Conservation (phyloP, 345 rosid species). For the Linum tenue region DNA sequence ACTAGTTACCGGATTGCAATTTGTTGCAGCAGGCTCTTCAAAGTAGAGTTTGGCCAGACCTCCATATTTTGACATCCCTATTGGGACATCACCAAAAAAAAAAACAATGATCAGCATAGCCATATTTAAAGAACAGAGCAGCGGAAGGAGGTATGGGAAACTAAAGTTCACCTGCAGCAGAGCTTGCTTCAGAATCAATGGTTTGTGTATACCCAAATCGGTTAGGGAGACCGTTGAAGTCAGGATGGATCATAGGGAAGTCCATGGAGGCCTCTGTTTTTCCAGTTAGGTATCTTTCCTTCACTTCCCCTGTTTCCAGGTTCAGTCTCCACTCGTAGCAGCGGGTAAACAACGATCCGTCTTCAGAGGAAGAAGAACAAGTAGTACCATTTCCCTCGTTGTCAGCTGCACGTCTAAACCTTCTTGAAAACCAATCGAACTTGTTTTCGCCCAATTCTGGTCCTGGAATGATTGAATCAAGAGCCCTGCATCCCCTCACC, state of each 20-base stretch:
- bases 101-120: too few species aligned
- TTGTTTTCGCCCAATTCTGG: slow-evolving; percentile 25
- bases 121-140: too few species aligned
- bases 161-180: slow-evolving; percentile 2
- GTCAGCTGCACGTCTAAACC: slow-evolving; percentile 13
- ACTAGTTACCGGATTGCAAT: neutral
- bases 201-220: neutral
- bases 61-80: slow-evolving; percentile 35
- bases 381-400: neutral
- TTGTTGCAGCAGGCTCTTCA: slow-evolving; percentile 14
- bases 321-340: slow-evolving; percentile 39
- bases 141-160: too few species aligned
- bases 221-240: neutral
- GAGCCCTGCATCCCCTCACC: slow-evolving; percentile 36
- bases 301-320: slow-evolving; percentile 20
- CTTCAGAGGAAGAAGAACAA: neutral
- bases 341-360: slow-evolving; percentile 17
- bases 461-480: slow-evolving; percentile 31
- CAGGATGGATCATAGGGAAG: neutral
- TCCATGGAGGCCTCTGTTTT: slow-evolving; percentile 20
- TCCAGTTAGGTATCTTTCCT: slow-evolving; percentile 28
- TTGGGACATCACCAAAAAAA: too few species aligned
- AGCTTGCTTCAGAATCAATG: neutral
- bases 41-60: slow-evolving; percentile 43
- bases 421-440: slow-evolving; percentile 30